Conservation (phyloP, 306 rosid species). For the Arachis stenosperma region DNA sequence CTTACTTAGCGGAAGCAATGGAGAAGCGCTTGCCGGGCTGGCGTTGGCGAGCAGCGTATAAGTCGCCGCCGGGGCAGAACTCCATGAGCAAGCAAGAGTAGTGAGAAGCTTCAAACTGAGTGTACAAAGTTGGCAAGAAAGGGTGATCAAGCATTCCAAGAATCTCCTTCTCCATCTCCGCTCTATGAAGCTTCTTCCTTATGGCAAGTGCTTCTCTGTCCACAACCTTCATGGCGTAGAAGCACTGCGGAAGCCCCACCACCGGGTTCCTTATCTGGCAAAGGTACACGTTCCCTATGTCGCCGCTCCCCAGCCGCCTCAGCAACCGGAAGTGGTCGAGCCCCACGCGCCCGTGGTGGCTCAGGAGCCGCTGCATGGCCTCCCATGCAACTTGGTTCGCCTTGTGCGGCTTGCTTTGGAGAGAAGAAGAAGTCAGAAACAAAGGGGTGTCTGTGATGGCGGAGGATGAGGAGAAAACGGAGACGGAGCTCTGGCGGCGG, state of each 20-base stretch:
- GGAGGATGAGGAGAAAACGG: constrained; percentile 59
- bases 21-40: constrained; percentile 70
- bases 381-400: constrained; percentile 93
- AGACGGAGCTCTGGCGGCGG: constrained; percentile 69
- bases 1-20: constrained; percentile 74
- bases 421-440: constrained; percentile 21
- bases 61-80: constrained; percentile 97
- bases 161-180: constrained; percentile 93
- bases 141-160: constrained; percentile 89
- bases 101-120: constrained; percentile 90
- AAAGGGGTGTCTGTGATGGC: constrained; percentile 46
- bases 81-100: constrained; percentile 97
- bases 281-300: constrained; percentile 88
- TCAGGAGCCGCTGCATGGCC: constrained; percentile 70
- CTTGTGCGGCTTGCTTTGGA: constrained; percentile 76
- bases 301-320: constrained; percentile 86
- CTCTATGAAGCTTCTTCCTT: constrained; percentile 81
- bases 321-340: constrained; percentile 82
- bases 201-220: constrained; percentile 88
- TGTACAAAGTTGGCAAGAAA: constrained; percentile 83
- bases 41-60: constrained; percentile 82
- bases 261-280: constrained; percentile 83
- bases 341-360: constrained; percentile 64
- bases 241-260: constrained; percentile 70
- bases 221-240: constrained; percentile 95